These are phyloP conservation scores for Mucor piriformis DNA, from an alignment of 371 early-diverging fungal species.

Conservation along the genomic window DNA sequence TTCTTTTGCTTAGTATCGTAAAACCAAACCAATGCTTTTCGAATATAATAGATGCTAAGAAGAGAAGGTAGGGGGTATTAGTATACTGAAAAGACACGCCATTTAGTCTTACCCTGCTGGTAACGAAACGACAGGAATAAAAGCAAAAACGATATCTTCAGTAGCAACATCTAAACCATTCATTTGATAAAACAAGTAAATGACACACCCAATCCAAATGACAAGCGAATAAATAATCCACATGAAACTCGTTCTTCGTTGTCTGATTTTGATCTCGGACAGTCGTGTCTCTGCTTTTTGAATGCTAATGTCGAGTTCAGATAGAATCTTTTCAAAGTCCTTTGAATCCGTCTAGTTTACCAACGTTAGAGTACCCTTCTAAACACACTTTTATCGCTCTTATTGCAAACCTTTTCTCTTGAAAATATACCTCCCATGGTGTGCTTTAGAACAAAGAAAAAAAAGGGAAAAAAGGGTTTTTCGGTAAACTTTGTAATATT, in stretches of 20 bases:
- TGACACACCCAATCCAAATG: slow-evolving; percentile 65
- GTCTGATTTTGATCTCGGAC: slow-evolving; percentile 63
- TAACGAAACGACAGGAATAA: slow-evolving; percentile 49
- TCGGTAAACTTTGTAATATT: not conserved
- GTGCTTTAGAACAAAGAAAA: not conserved
- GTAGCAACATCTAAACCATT: slow-evolving; percentile 1
- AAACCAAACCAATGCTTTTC: slow-evolving; percentile 56
- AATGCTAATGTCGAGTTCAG: slow-evolving; percentile 77
- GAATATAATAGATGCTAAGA: slow-evolving; percentile 53
- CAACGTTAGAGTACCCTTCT: no score
- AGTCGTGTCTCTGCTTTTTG: slow-evolving; percentile 69
- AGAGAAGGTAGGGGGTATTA: no score
- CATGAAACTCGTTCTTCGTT: slow-evolving; percentile 64
- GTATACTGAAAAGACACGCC: not conserved
- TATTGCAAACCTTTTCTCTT: slow-evolving; percentile 23
- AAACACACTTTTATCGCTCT: not conserved
- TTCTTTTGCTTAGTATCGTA: slow-evolving; percentile 63
- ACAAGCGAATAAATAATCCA: slow-evolving; percentile 76
- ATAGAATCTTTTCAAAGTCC: slow-evolving; percentile 82
- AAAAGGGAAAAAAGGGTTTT: not conserved
- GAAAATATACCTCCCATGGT: slow-evolving; percentile 22
- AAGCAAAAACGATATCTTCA: slow-evolving; percentile 31
- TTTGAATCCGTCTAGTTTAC: slow-evolving; percentile 44
- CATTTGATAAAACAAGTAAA: slow-evolving; percentile 39
- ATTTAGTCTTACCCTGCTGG: slow-evolving; percentile 18